A percentile compares a stretch with the other conserved stretches of the same genome.
These are phyloP conservation scores for Malus hybrid DNA, from an alignment of 331 rosid species.

Conservation along the genomic window DNA sequence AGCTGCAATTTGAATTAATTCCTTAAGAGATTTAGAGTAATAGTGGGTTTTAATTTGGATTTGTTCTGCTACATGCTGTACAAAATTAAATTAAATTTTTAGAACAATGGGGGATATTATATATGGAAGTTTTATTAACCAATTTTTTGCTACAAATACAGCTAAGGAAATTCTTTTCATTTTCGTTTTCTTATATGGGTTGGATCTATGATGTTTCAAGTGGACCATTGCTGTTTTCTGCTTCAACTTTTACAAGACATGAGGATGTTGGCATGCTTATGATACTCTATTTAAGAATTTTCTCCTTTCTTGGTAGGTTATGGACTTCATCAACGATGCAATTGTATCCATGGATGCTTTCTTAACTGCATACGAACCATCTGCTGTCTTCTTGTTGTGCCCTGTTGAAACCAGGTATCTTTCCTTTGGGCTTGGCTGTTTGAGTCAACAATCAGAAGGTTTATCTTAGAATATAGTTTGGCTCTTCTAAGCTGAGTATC, in stretches of 20 bases:
- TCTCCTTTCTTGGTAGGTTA: slow-evolving; percentile 46
- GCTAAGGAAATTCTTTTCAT: not conserved
- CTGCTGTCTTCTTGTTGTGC: slow-evolving; percentile 69
- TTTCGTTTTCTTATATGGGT: not conserved
- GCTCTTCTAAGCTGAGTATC: not conserved
- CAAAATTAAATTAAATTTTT: not conserved
- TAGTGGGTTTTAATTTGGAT: not conserved
- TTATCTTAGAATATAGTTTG: not conserved
- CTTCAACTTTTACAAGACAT: not conserved
- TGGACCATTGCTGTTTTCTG: not conserved
- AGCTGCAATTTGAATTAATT: not conserved
- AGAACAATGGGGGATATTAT: too few species aligned
- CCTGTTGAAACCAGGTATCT: slow-evolving; percentile 74
- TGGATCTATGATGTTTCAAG: not conserved
- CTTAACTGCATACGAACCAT: slow-evolving; percentile 50
- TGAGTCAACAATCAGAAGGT: not conserved
- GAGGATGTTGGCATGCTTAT: not conserved
- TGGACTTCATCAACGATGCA: slow-evolving; percentile 92
- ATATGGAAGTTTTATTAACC: not conserved
- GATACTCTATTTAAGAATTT: not conserved
- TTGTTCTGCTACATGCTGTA: not conserved
- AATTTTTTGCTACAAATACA: not conserved
- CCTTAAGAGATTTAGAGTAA: not conserved
- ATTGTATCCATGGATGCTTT: slow-evolving; percentile 76
- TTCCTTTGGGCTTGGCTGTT: not conserved